Evolutionary conservation across 305 asterid species (phyloP).

Genomic region (Fraxinus baroniana): DNA sequence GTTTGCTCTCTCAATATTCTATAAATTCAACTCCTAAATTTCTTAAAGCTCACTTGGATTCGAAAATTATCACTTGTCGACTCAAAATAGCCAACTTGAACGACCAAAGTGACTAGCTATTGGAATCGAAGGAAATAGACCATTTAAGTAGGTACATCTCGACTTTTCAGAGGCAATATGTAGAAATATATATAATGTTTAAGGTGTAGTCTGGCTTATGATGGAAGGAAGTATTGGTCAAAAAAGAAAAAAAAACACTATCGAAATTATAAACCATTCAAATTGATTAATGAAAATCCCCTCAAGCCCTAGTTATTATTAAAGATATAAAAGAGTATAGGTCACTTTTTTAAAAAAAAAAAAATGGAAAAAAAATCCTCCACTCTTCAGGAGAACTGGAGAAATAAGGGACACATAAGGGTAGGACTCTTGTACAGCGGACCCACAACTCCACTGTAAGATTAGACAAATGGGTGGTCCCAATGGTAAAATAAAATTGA

Average conservation of each 20-base stretch:
- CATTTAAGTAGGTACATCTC: background rate
- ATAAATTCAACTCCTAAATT: background rate
- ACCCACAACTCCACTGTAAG: background rate
- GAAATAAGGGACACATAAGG: background rate
- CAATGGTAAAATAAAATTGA: background rate
- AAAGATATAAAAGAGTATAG: too few relatives aligned
- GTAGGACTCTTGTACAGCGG: background rate
- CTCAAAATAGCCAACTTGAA: too few relatives aligned
- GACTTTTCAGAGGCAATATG: background rate
- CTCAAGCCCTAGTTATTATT: background rate
- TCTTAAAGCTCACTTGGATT: background rate
- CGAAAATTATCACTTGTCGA: too few relatives aligned
- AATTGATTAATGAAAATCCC: background rate
- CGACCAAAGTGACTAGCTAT: too few relatives aligned
- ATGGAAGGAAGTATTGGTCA: too few relatives aligned
- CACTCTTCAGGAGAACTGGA: background rate
- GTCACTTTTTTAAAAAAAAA: too few relatives aligned
- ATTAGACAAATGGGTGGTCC: background rate
- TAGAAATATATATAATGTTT: too few relatives aligned
- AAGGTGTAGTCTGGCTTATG: too few relatives aligned
- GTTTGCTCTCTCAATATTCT: background rate
- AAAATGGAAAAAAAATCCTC: too few relatives aligned
- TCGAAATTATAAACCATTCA: background rate
- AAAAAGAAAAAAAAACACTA: background rate
- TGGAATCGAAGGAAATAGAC: background rate